Percentiles rank a stretch among this genome's conserved stretches.
These are phyloP conservation scores for Tolypocladium endophyticum DNA, from an alignment of 2,329 filamentous ascomycete genomes.

Conservation along the genomic window DNA sequence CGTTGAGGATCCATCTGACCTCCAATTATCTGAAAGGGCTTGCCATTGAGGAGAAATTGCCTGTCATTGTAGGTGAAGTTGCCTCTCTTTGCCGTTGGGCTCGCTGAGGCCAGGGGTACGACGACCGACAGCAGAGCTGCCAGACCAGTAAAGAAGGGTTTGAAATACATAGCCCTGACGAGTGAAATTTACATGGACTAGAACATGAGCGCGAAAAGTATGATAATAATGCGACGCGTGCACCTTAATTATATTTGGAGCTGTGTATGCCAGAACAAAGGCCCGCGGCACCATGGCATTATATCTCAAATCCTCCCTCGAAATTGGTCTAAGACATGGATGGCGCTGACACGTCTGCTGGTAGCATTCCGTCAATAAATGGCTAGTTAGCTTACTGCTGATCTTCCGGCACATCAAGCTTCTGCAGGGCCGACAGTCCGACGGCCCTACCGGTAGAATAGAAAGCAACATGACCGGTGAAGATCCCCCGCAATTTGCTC, in stretches of 20 bases:
- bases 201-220: background rate
- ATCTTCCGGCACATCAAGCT: background rate
- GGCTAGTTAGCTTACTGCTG: background rate
- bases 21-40: conserved; percentile 25
- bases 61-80: conserved; percentile 1
- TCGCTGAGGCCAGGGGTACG: background rate
- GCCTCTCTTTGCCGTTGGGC: background rate
- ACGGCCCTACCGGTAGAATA: background rate
- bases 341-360: too few relatives aligned
- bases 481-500: background rate
- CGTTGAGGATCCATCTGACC: conserved; percentile 41
- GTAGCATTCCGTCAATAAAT: background rate
- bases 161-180: background rate
- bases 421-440: background rate
- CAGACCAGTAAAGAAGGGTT: background rate
- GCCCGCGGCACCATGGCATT: too few relatives aligned
- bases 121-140: background rate
- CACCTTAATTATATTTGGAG: background rate
- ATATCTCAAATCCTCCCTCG: background rate
- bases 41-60: conserved; percentile 3
- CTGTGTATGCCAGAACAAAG: background rate
- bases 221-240: background rate
- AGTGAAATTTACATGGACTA: background rate
- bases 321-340: background rate
- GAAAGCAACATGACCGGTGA: background rate